phyloP scores from a whole-genome alignment of 257 asterid species.

The Lavandula angustifolia region DNA sequence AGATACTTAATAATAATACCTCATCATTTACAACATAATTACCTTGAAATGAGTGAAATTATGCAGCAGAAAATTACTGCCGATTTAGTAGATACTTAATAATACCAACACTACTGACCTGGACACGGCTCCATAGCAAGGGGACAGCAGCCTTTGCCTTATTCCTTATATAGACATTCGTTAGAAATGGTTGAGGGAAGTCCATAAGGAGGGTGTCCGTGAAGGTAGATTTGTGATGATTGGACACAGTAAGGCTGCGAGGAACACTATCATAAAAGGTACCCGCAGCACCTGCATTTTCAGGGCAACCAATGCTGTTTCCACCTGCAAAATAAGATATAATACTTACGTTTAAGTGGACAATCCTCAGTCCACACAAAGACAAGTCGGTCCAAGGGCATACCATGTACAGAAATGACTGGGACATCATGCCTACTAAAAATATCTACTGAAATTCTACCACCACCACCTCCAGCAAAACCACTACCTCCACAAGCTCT shows the following conservation, averaged over 20 bases:
- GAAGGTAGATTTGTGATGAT: slow-evolving; percentile 69
- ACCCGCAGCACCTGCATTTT: slow-evolving; percentile 98
- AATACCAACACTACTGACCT: slow-evolving; percentile 42
- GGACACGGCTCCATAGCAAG: slow-evolving; percentile 97
- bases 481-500: slow-evolving; percentile 97
- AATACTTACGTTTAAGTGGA: slow-evolving; percentile 32
- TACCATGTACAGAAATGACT: slow-evolving; percentile 70
- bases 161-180: slow-evolving; percentile 74
- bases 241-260: slow-evolving; percentile 84
- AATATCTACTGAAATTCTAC: slow-evolving; percentile 89
- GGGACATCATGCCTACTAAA: slow-evolving; percentile 96
- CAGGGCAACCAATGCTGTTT: slow-evolving; percentile 84
- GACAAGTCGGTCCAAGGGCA: slow-evolving; percentile 18
- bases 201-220: slow-evolving; percentile 94
- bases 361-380: slow-evolving; percentile 25
- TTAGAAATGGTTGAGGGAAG: slow-evolving; percentile 86
- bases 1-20: too few species aligned
- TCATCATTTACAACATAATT: too few species aligned
- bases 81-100: too few species aligned
- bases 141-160: slow-evolving; percentile 93
- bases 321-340: slow-evolving; percentile 67
- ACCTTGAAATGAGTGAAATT: too few species aligned
- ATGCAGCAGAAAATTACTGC: too few species aligned
- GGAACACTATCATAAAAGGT: slow-evolving; percentile 88
- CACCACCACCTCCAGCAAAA: slow-evolving; percentile 98